Evolutionary conservation across 106 monocot species (phyloP).

Genomic region (Acorus gramineus): DNA sequence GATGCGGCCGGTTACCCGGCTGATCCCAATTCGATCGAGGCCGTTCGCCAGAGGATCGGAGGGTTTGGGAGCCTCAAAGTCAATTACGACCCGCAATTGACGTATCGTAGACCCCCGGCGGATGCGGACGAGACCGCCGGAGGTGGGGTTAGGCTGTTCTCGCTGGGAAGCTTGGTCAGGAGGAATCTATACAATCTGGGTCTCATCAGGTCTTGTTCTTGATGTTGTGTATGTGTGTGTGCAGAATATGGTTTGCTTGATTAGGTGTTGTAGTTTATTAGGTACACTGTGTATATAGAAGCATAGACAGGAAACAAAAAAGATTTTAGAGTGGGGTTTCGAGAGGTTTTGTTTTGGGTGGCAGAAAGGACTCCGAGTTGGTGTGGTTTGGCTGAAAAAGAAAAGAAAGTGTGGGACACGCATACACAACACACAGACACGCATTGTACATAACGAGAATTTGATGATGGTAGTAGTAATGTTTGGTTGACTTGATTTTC

Average conservation of each 20-base stretch:
- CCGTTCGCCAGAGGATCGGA: constrained; percentile 53
- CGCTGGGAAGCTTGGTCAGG: constrained; percentile 42
- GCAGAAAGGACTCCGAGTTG: too few relatives aligned
- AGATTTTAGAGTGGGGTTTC: not conserved
- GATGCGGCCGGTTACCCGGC: constrained; percentile 47
- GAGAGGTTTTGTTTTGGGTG: not conserved
- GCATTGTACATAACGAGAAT: too few relatives aligned
- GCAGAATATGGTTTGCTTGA: too few relatives aligned
- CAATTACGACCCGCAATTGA: constrained; percentile 14
- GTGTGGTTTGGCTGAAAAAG: too few relatives aligned
- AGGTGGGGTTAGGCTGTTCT: constrained; percentile 28
- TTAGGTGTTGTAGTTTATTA: too few relatives aligned
- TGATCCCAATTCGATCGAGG: constrained; percentile 45
- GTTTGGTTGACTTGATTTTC: not conserved
- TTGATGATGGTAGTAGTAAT: too few relatives aligned
- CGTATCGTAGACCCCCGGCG: not conserved
- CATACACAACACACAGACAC: too few relatives aligned
- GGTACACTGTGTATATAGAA: too few relatives aligned
- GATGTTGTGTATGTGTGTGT: too few relatives aligned
- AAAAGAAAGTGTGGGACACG: too few relatives aligned
- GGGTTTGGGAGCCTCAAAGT: constrained; percentile 24
- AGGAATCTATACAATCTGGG: constrained; percentile 53
- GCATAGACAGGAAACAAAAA: too few relatives aligned
- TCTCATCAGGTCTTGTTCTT: constrained; percentile 43
- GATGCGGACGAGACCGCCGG: constrained; percentile 1